Conservation (phyloP, 202 grass and related monocot species). For the Elaeis oleifera region DNA sequence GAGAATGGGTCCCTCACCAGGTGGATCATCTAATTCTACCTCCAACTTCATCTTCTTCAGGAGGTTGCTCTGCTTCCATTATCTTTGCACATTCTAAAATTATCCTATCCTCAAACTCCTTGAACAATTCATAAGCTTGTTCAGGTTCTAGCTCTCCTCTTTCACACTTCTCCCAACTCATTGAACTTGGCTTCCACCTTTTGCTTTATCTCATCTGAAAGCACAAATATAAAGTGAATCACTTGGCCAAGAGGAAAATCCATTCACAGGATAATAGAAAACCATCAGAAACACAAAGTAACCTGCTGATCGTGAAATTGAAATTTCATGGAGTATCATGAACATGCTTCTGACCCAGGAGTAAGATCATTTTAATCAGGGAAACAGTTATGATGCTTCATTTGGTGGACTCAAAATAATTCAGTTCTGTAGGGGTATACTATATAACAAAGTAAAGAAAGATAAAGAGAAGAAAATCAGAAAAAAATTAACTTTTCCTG, state of each 20-base stretch:
- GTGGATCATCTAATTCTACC: slow-evolving; percentile 62
- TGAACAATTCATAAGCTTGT: slow-evolving; percentile 75
- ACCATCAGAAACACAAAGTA: too few species aligned
- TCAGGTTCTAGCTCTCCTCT: slow-evolving; percentile 72
- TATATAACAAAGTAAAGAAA: too few species aligned
- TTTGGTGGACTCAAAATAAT: too few species aligned
- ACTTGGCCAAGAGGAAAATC: neutral
- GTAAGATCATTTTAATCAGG: too few species aligned
- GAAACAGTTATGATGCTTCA: too few species aligned
- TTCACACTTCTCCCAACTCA: slow-evolving; percentile 74
- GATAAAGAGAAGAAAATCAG: too few species aligned
- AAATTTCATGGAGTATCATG: too few species aligned
- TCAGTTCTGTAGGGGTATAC: too few species aligned
- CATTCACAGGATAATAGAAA: too few species aligned
- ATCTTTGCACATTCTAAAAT: slow-evolving; percentile 46
- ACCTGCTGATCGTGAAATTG: too few species aligned
- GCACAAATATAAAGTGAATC: neutral
- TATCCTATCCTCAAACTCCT: slow-evolving; percentile 85
- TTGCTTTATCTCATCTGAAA: slow-evolving; percentile 79
- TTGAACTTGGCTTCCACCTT: slow-evolving; percentile 75
- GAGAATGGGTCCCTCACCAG: slow-evolving; percentile 77
- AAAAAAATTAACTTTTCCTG: too few species aligned
- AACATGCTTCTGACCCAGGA: too few species aligned
- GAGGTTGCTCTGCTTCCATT: slow-evolving; percentile 44
- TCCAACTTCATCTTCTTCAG: slow-evolving; percentile 32